phyloP scores from a whole-genome alignment of 768 basidiomycete species.

The Punctularia strigosozonata region DNA sequence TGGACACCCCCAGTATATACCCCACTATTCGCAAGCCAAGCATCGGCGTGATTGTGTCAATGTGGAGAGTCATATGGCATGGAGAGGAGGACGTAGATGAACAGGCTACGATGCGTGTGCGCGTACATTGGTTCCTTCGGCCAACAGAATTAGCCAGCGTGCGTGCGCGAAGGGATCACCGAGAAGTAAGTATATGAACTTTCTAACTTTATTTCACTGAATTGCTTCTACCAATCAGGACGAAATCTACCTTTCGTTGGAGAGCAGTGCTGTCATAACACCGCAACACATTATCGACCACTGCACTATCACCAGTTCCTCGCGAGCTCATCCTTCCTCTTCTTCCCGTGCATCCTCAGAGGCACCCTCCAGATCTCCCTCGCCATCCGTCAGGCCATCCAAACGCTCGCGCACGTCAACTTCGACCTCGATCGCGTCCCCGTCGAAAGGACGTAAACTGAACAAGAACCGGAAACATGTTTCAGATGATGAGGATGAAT shows the following conservation, averaged over 20 bases:
- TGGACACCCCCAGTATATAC: slow-evolving; percentile 34
- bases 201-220: neutral
- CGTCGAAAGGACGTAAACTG: slow-evolving; percentile 4
- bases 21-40: slow-evolving; percentile 46
- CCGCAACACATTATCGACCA: slow-evolving; percentile 39
- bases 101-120: slow-evolving; percentile 35
- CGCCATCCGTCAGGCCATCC: no score
- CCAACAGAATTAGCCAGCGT: slow-evolving; percentile 50
- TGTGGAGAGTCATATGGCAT: slow-evolving; percentile 44
- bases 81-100: slow-evolving; percentile 19
- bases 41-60: slow-evolving; percentile 55
- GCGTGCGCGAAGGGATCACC: slow-evolving; percentile 47
- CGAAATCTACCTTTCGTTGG: slow-evolving; percentile 61
- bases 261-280: slow-evolving; percentile 32
- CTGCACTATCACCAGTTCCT: slow-evolving; percentile 26
- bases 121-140: slow-evolving; percentile 68
- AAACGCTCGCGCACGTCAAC: neutral
- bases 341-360: no score
- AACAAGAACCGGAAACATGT: neutral
- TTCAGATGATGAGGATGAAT: slow-evolving; percentile 11
- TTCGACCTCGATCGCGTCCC: slow-evolving; percentile 1
- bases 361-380: no score
- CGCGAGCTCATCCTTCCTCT: neutral
- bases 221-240: slow-evolving; percentile 33
- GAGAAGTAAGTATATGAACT: slow-evolving; percentile 31